Base-by-base conservation (phyloP, 352 stramenopile genomes). In the Achlya hypogyna region DNA sequence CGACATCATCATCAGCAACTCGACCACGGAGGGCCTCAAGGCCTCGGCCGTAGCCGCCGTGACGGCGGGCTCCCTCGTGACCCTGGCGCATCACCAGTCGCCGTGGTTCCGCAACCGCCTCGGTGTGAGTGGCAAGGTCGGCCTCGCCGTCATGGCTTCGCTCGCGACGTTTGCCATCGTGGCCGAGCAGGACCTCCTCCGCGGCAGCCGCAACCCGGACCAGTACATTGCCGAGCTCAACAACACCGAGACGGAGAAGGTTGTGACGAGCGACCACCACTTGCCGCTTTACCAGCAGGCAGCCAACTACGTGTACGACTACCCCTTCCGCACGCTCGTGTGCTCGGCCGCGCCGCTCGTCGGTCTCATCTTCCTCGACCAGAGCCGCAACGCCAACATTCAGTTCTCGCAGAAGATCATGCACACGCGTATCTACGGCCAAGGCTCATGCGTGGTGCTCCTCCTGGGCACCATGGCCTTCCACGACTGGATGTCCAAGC, bases 371-470 rank as follows among this genome's bases (percentile, higher is more conserved):
- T 91, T 81, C 71, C 64, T 74, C 22, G 84, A 78, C 62, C 84
- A 93, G 74, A 73, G 74, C 59, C 69, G 82, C 51, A 91, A 93
- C 74, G 80, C 74, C 69, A 74, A 74, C 52, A 86, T 93, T 71
- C 75, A 78, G 42, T 47, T 69, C 6, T 91, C 84, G 65, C 84
- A 93, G 75, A 79, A 91, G 82, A 86, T 93, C 71, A 93, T 93
- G 84, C 78, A 91, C 75, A 88, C 84, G 51, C 82, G 84, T 62
- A 87, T 93, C 56, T 93, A 93, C 73, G 82, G 84, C 53, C 84
- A 93, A 53, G 76, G 72, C 22, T 72, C 81, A 0, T 78, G 89
- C 0, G 81, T 93, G 2, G 71, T 86, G 29, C 51, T 93, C 56
- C 73, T 93, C 59, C 70, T 93, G 28, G 74, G 77, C 70, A 86